phyloP scores from a whole-genome alignment of 2,329 filamentous ascomycete genomes.

The Talaromyces sp. region DNA sequence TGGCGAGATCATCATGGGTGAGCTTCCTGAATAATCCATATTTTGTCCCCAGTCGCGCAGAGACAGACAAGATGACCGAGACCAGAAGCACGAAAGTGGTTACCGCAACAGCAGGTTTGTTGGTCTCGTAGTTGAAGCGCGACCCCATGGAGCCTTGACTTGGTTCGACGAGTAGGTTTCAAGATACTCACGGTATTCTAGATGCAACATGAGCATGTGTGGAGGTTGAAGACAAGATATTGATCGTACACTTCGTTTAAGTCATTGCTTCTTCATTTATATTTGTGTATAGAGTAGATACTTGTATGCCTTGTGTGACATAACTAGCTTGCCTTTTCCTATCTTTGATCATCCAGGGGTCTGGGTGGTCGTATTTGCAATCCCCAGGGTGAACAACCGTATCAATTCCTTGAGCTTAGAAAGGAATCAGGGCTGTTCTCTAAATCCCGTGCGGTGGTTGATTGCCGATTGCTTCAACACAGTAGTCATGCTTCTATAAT shows the following conservation, averaged over 20 bases:
- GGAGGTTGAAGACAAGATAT: conserved; percentile 13
- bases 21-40: conserved; percentile 23
- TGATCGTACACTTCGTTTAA: conserved; percentile 7
- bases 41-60: conserved; percentile 24
- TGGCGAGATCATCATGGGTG: conserved; percentile 24
- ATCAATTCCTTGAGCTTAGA: neutral
- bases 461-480: conserved; percentile 6
- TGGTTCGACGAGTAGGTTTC: neutral
- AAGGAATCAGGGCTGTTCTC: conserved; percentile 4
- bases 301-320: conserved; percentile 1
- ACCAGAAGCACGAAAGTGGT: conserved; percentile 25
- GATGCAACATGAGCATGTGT: conserved; percentile 7
- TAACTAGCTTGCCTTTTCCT: conserved; percentile 7
- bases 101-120: conserved; percentile 25
- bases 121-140: conserved; percentile 24
- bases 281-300: conserved; percentile 10
- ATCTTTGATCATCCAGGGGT: conserved; percentile 7
- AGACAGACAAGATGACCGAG: conserved; percentile 22
- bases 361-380: conserved; percentile 7
- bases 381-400: neutral
- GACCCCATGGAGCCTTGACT: conserved; percentile 21
- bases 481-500: neutral
- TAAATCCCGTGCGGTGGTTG: neutral
- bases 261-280: conserved; percentile 9
- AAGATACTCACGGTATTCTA: conserved; percentile 12